These are phyloP conservation scores for Bipolaris sorokiniana DNA, from an alignment of 2,329 filamentous ascomycete species.

Conservation along the genomic window DNA sequence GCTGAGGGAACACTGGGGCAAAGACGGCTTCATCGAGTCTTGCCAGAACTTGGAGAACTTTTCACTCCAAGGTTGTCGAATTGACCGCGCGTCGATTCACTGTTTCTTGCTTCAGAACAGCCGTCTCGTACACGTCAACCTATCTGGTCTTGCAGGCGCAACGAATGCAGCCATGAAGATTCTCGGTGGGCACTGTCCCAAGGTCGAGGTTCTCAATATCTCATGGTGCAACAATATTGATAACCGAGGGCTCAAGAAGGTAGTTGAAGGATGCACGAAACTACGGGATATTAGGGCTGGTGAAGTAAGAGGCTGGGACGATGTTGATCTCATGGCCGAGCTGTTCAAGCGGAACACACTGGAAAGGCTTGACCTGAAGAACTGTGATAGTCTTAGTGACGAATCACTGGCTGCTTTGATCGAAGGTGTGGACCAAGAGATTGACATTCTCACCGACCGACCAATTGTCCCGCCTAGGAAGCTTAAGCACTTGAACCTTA, in stretches of 20 bases:
- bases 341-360: constrained; percentile 83
- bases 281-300: constrained; percentile 82
- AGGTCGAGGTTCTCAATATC: constrained; percentile 83
- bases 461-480: constrained; percentile 78
- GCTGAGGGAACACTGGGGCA: constrained; percentile 78
- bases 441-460: constrained; percentile 79
- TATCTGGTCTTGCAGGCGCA: constrained; percentile 79
- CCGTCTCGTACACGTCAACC: constrained; percentile 80
- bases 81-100: constrained; percentile 78
- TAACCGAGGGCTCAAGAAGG: constrained; percentile 72
- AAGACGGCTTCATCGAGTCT: constrained; percentile 77
- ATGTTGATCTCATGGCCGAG: constrained; percentile 71
- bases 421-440: constrained; percentile 75
- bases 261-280: constrained; percentile 74
- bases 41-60: constrained; percentile 88
- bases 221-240: constrained; percentile 93
- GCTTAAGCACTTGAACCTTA: constrained; percentile 84
- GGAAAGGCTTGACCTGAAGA: constrained; percentile 80
- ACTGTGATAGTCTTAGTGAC: constrained; percentile 80
- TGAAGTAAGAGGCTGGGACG: constrained; percentile 81
- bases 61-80: constrained; percentile 86
- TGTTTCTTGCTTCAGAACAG: constrained; percentile 80
- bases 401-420: constrained; percentile 74
- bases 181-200: constrained; percentile 78
- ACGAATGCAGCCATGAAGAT: constrained; percentile 87